Conservation (phyloP, 2,329 filamentous ascomycete genomes). For the Hypoxylon rubiginosum region DNA sequence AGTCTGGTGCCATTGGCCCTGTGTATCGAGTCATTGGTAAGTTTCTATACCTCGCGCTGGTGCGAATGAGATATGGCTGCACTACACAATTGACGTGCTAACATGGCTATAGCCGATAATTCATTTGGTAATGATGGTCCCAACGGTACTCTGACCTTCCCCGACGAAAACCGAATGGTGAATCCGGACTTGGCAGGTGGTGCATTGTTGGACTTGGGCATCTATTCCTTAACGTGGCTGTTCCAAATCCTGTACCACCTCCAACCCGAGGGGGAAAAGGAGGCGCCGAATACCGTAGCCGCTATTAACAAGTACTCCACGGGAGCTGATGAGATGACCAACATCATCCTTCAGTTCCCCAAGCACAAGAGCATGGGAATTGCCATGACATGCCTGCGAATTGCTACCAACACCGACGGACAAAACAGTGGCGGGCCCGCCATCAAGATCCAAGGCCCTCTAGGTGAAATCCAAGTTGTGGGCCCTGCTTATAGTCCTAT, state of each 20-base stretch:
- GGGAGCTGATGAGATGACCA: conserved; percentile 83
- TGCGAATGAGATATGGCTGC: background rate
- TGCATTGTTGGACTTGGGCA: conserved; percentile 84
- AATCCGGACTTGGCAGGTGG: conserved; percentile 87
- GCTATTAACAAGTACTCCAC: conserved; percentile 80
- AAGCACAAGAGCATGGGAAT: conserved; percentile 77
- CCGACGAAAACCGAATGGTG: conserved; percentile 79
- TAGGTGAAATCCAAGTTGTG: conserved; percentile 85
- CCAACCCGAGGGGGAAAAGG: conserved; percentile 75
- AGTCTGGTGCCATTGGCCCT: conserved; percentile 67
- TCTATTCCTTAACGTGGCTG: conserved; percentile 91
- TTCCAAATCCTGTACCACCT: conserved; percentile 91
- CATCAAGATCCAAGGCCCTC: conserved; percentile 83
- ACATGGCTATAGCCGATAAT: conserved; percentile 62
- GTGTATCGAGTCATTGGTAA: conserved; percentile 71
- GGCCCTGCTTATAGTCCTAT: conserved; percentile 78
- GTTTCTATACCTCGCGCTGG: conserved; percentile 29
- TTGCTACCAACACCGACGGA: conserved; percentile 72
- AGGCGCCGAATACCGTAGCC: conserved; percentile 75
- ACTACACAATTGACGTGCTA: background rate
- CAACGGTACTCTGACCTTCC: conserved; percentile 69
- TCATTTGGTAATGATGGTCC: conserved; percentile 71
- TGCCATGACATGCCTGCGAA: conserved; percentile 74
- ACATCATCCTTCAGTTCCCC: conserved; percentile 82
- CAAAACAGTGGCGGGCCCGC: conserved; percentile 72